These are phyloP conservation scores for Clavulina sp. DNA, from an alignment of 768 basidiomycete species.

Conservation along the genomic window DNA sequence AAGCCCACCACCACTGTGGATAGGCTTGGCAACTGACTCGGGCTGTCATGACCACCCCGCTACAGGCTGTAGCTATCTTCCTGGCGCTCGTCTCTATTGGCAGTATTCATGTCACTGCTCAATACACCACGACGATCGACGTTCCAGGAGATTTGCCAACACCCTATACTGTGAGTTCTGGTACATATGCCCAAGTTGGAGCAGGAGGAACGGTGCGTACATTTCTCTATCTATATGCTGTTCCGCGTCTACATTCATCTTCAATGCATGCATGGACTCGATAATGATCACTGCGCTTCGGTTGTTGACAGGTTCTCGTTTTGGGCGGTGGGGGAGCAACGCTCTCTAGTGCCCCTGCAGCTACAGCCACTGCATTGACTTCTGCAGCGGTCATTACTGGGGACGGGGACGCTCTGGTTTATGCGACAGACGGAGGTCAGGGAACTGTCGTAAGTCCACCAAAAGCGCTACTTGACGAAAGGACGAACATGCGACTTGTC, in stretches of 20 bases:
- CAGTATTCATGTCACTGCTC: background rate
- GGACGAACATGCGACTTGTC: no score
- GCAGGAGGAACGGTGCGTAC: background rate
- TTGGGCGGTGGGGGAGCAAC: background rate
- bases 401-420: background rate
- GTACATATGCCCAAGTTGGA: background rate
- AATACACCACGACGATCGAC: background rate
- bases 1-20: background rate
- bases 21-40: background rate
- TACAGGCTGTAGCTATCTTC: background rate
- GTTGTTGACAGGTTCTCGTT: background rate
- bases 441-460: background rate
- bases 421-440: background rate
- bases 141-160: background rate
- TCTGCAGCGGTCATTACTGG: background rate
- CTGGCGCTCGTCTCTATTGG: background rate
- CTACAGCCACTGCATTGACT: background rate
- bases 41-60: background rate
- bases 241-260: background rate
- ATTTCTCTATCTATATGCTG: no score
- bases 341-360: background rate
- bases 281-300: background rate
- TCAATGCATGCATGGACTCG: background rate
- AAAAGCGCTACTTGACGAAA: no score
- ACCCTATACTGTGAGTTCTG: background rate